Base-by-base conservation (phyloP, 352 stramenopile species). In the Phytopythium litorale region DNA sequence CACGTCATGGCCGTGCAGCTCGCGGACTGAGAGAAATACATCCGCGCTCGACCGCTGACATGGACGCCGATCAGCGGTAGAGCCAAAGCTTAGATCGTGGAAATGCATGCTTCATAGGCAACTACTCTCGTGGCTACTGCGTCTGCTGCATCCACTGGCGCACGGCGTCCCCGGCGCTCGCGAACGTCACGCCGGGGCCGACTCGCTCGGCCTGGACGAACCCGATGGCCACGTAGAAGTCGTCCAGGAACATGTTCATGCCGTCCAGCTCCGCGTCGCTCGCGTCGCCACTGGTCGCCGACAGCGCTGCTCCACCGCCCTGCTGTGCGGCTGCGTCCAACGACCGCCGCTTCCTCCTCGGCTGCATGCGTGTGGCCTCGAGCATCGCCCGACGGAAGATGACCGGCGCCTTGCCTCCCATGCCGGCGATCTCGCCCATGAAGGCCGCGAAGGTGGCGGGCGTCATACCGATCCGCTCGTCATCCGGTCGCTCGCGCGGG, bases 131-230 rank as follows among this genome's bases (percentile, higher is more conserved):
- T 56, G 54, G 16, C 56, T 84, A 85, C 65, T 87, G 75, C 28
- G 72, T 87, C 70, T 91, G 78, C 49, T 89, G 77, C 65, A 93
- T 88, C 84, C 81, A 89, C 50, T 88, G 67, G 6, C 78, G 69
- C 18, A 91, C 68, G 42, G 81, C 78, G 62, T 92, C 81, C 18
- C 81, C 79, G 37, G 76, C 68, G 48, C 61, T 85, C 11, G 67
- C 33, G 63, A 58, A 58, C 30, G 52, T 8, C 84, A 82, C 32
- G 61, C 48, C 51, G 52, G 66, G 7, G 42, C 63, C 38, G 60
- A 67, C 65, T 63, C 71, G 65, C 51, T 82, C 71, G 18, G 66
- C 63, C 35, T 92, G 81, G 35, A 89, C 53, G 58, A 80, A 77
- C 30, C 79, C 75, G 18, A 93, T 78, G 7, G 75, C 80, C 30